Evolutionary conservation across 2,329 filamentous ascomycete genomes (phyloP).

Genomic region (Stylonectria norvegica): DNA sequence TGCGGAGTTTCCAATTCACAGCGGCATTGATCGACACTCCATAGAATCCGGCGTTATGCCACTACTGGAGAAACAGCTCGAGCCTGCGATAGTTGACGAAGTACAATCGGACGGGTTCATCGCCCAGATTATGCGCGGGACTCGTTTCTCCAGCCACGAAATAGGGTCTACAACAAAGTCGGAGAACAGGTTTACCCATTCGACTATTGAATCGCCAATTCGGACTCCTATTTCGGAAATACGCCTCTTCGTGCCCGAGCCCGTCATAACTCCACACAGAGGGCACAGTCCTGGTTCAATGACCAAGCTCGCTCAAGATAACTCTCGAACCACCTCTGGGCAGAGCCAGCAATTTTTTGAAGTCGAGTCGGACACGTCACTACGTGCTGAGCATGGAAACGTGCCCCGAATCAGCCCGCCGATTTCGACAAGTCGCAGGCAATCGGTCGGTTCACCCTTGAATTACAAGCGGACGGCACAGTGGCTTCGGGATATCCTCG

Average conservation of each 20-base stretch:
- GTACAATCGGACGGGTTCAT: too few species aligned
- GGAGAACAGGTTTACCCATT: too few species aligned
- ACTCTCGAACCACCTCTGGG: background rate
- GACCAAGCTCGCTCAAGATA: background rate
- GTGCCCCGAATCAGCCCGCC: constrained; percentile 2
- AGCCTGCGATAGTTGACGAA: too few species aligned
- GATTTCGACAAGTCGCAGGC: constrained; percentile 17
- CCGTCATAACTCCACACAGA: background rate
- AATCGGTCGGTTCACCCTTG: constrained; percentile 27
- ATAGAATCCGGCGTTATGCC: too few species aligned
- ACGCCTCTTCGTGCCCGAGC: background rate
- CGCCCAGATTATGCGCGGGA: too few species aligned
- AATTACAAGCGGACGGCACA: constrained; percentile 33
- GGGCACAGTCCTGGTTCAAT: background rate
- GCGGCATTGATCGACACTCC: background rate
- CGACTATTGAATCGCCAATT: too few species aligned
- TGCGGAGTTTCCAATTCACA: constrained; percentile 6
- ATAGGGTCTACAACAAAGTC: too few species aligned
- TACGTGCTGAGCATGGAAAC: constrained; percentile 2
- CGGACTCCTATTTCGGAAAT: background rate
- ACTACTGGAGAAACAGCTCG: too few species aligned
- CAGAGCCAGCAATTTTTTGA: constrained; percentile 2
- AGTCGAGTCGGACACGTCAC: constrained; percentile 6
- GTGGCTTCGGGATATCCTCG: constrained; percentile 34
- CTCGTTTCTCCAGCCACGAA: too few species aligned